A percentile compares a stretch with the other conserved stretches of the same genome.
Conservation (phyloP, 371 early-diverging fungal species). For the Conidiobolus incongruus region DNA sequence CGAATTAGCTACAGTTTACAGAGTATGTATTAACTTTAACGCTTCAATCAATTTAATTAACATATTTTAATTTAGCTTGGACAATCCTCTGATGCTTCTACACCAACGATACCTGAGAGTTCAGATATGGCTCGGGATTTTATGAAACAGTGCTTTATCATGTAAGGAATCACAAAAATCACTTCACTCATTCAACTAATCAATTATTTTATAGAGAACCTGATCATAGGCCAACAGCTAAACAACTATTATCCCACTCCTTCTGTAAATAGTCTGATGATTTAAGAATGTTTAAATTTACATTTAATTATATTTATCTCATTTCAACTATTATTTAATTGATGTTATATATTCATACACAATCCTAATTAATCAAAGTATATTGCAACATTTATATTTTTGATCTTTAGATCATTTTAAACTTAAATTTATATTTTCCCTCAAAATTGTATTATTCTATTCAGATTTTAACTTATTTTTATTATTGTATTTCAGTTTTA, state of each 20-base stretch:
- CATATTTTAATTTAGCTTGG: not conserved
- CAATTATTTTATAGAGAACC: conserved; percentile 20
- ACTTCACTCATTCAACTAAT: not conserved
- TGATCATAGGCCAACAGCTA: conserved; percentile 31
- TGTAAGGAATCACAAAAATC: conserved; percentile 10
- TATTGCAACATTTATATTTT: too few species aligned
- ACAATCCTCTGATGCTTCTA: conserved; percentile 19
- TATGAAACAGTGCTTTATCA: conserved; percentile 34
- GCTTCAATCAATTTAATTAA: not conserved
- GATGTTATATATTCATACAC: too few species aligned
- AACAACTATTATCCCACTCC: conserved; percentile 22
- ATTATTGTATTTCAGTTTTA: too few species aligned
- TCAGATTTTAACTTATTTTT: too few species aligned
- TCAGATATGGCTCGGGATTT: conserved; percentile 34
- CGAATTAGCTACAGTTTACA: conserved; percentile 45
- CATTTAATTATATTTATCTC: too few species aligned
- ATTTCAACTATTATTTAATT: too few species aligned
- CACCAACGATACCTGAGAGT: conserved; percentile 42
- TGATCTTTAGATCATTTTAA: too few species aligned
- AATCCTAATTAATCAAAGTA: too few species aligned
- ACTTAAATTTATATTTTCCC: too few species aligned
- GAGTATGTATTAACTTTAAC: conserved; percentile 14
- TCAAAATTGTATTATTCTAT: too few species aligned
- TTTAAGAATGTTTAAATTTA: too few species aligned
- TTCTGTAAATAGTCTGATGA: conserved; percentile 11